Evolutionary conservation across 2,329 filamentous ascomycete genomes (phyloP).

Genomic region (Aurifilum marmelostoma): DNA sequence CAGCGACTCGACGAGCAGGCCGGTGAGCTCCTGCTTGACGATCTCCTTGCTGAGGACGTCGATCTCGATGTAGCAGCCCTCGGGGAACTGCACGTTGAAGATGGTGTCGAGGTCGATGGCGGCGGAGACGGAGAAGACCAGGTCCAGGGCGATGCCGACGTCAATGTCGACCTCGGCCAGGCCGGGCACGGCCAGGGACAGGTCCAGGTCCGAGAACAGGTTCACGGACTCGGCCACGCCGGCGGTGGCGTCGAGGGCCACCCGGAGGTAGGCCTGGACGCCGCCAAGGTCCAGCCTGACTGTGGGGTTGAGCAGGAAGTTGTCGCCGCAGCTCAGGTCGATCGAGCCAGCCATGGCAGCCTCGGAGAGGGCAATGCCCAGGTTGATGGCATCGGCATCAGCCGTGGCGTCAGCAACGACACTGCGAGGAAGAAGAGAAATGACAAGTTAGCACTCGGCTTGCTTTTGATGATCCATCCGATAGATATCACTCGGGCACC

Average conservation of each 20-base stretch:
- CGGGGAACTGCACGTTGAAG: conserved; percentile 36
- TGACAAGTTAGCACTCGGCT: conserved; percentile 4
- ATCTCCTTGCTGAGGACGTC: conserved; percentile 35
- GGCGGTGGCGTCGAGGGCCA: conserved; percentile 35
- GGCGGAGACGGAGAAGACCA: conserved; percentile 35
- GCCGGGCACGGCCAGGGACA: conserved; percentile 32
- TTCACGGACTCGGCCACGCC: conserved; percentile 30
- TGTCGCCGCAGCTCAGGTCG: conserved; percentile 18
- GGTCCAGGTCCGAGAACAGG: conserved; percentile 25
- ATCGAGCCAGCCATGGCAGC: conserved; percentile 28
- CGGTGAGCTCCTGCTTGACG: conserved; percentile 32
- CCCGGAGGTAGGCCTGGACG: conserved; percentile 35
- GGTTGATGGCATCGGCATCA: conserved; percentile 20
- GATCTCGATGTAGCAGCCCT: conserved; percentile 35
- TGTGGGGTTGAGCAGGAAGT: conserved; percentile 24
- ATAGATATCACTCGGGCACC: no score
- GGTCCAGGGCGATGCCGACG: conserved; percentile 36
- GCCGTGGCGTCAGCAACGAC: conserved; percentile 22
- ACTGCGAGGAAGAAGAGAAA: conserved; percentile 17
- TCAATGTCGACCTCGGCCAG: conserved; percentile 33
- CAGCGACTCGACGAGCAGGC: conserved; percentile 33
- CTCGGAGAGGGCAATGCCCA: conserved; percentile 27
- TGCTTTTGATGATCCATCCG: no score
- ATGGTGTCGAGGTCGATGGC: conserved; percentile 34
- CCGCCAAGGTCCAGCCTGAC: conserved; percentile 65